phyloP scores from a whole-genome alignment of 2,329 filamentous ascomycete species.

The Colletotrichum echinochloae region DNA sequence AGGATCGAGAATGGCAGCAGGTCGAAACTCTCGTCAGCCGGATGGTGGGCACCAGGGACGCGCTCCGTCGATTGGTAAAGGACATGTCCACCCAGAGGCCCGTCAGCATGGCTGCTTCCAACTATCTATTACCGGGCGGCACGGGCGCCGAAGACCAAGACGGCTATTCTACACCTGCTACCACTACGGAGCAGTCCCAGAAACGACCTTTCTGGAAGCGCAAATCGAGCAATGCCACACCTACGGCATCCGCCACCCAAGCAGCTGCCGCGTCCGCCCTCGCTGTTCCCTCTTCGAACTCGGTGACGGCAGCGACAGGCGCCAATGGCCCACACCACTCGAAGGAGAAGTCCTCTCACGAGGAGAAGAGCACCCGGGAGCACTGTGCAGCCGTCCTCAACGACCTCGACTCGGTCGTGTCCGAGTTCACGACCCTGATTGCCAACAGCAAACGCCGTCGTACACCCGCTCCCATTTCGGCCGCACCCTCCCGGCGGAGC shows the following conservation, averaged over 20 bases:
- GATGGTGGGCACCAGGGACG: conserved; percentile 88
- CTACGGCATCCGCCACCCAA: conserved; percentile 55
- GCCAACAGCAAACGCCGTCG: conserved; percentile 83
- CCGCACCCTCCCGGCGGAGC: conserved; percentile 66
- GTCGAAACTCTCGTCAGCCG: conserved; percentile 88
- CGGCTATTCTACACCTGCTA: conserved; percentile 62
- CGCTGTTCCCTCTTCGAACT: conserved; percentile 58
- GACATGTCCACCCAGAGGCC: conserved; percentile 79
- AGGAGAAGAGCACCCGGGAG: conserved; percentile 79
- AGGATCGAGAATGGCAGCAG: conserved; percentile 87
- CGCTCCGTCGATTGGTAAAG: conserved; percentile 85
- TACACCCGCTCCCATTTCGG: conserved; percentile 63
- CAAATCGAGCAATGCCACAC: conserved; percentile 76
- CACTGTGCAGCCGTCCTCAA: conserved; percentile 85
- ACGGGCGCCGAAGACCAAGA: conserved; percentile 59
- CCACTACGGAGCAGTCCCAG: conserved; percentile 61
- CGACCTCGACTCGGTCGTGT: conserved; percentile 86
- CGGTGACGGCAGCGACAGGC: conserved; percentile 47
- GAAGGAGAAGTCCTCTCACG: conserved; percentile 56
- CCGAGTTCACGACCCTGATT: conserved; percentile 84
- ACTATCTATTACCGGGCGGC: conserved; percentile 53
- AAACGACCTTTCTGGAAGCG: conserved; percentile 88
- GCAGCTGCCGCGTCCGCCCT: conserved; percentile 54
- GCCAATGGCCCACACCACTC: conserved; percentile 49
- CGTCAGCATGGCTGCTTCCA: conserved; percentile 49